Conservation (phyloP, 192 early-diverging fungal genomes). For the Entomortierella lignicola region DNA sequence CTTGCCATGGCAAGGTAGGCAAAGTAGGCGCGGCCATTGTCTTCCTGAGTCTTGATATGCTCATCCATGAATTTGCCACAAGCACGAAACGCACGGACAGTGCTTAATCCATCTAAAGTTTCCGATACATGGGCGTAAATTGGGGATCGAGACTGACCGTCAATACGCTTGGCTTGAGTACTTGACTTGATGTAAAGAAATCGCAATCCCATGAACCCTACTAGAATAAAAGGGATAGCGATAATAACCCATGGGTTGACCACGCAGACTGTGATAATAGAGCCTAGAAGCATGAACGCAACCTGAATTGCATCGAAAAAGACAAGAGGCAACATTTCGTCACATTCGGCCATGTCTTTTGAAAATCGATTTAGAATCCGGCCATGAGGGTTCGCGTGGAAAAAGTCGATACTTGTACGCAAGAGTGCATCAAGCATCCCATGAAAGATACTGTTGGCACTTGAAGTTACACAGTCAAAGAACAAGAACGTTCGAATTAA, state of each 20-base stretch:
- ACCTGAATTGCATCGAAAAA: constrained; percentile 60
- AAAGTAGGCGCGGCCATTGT: constrained; percentile 71
- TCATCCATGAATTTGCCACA: constrained; percentile 63
- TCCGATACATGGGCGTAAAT: constrained; percentile 71
- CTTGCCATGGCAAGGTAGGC: constrained; percentile 58
- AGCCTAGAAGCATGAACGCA: constrained; percentile 71
- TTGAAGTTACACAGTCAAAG: constrained; percentile 38
- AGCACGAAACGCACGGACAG: constrained; percentile 73
- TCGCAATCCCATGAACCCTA: constrained; percentile 63
- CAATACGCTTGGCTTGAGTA: constrained; percentile 77
- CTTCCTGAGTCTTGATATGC: constrained; percentile 68
- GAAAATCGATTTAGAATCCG: constrained; percentile 74
- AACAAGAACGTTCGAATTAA: constrained; percentile 62
- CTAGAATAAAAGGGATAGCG: constrained; percentile 58
- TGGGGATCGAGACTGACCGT: constrained; percentile 71
- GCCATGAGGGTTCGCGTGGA: constrained; percentile 71
- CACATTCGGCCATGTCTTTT: constrained; percentile 70
- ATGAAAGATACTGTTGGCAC: constrained; percentile 56
- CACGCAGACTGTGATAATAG: constrained; percentile 66
- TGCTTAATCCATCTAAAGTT: constrained; percentile 73
- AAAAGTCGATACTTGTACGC: constrained; percentile 65
- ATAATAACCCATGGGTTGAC: constrained; percentile 73
- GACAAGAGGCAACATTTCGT: constrained; percentile 68
- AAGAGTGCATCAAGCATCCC: constrained; percentile 61
- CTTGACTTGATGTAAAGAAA: constrained; percentile 63